Evolutionary conservation across 768 basidiomycete species (phyloP).

Genomic region (Boletus rubescentipes): DNA sequence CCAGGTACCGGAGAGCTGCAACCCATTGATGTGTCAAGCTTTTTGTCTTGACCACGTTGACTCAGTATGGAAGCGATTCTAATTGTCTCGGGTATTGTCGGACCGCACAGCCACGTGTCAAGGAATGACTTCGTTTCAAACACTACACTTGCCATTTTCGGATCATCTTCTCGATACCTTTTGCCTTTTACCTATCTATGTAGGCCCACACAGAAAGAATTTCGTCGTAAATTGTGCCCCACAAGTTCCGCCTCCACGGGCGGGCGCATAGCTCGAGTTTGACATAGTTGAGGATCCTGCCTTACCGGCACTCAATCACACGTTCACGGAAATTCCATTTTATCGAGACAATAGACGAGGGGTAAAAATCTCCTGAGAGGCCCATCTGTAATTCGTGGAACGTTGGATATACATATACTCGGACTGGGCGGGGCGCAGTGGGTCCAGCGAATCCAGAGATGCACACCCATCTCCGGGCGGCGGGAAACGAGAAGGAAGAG

Average conservation of each 20-base stretch:
- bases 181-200: neutral
- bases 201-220: neutral
- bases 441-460: too few species aligned
- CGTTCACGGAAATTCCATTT: conserved; percentile 1
- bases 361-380: neutral
- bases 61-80: neutral
- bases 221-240: too few species aligned
- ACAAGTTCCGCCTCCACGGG: neutral
- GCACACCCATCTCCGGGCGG: neutral
- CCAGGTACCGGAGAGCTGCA: neutral
- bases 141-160: conserved; percentile 26
- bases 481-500: neutral
- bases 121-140: neutral
- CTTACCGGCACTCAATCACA: conserved; percentile 2
- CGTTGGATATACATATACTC: too few species aligned
- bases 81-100: conserved; percentile 23
- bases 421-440: too few species aligned
- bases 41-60: conserved; percentile 17
- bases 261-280: neutral
- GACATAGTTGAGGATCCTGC: neutral
- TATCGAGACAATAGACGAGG: conserved; percentile 3
- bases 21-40: neutral
- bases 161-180: neutral
- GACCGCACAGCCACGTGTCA: conserved; percentile 19
- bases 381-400: neutral